Evolutionary conservation across 2,329 filamentous ascomycete genomes (phyloP).

Genomic region (Rhinocladiella similis): DNA sequence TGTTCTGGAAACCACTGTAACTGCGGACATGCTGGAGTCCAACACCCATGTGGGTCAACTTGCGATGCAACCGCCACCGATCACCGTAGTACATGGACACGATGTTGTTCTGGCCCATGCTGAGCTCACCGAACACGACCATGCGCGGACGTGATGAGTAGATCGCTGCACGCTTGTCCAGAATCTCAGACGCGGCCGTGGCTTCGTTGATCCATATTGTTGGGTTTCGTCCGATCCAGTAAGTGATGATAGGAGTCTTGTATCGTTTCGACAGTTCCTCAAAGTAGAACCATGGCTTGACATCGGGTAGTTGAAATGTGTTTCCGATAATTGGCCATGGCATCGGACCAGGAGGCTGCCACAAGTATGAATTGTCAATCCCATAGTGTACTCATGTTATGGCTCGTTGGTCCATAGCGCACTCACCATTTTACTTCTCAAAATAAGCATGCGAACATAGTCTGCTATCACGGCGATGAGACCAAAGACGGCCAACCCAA

Average conservation of each 20-base stretch:
- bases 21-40: slow-evolving; percentile 57
- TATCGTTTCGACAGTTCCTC: slow-evolving; percentile 54
- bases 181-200: slow-evolving; percentile 33
- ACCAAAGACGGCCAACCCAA: slow-evolving; percentile 16
- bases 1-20: slow-evolving; percentile 57
- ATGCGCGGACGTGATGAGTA: slow-evolving; percentile 35
- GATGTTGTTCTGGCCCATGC: slow-evolving; percentile 34
- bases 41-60: slow-evolving; percentile 54
- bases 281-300: slow-evolving; percentile 61
- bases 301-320: slow-evolving; percentile 55
- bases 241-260: slow-evolving; percentile 53
- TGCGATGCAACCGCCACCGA: slow-evolving; percentile 45
- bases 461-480: slow-evolving; percentile 23
- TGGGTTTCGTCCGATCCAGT: slow-evolving; percentile 53
- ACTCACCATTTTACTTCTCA: slow-evolving; percentile 32
- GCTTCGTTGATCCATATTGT: slow-evolving; percentile 35
- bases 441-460: slow-evolving; percentile 31
- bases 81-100: slow-evolving; percentile 47
- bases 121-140: slow-evolving; percentile 35
- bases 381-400: no score
- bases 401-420: not conserved
- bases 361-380: no score
- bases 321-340: slow-evolving; percentile 58
- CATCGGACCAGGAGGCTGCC: slow-evolving; percentile 55
- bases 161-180: slow-evolving; percentile 36